Base-by-base conservation (phyloP, 306 rosid genomes). In the Sesbania bispinosa region DNA sequence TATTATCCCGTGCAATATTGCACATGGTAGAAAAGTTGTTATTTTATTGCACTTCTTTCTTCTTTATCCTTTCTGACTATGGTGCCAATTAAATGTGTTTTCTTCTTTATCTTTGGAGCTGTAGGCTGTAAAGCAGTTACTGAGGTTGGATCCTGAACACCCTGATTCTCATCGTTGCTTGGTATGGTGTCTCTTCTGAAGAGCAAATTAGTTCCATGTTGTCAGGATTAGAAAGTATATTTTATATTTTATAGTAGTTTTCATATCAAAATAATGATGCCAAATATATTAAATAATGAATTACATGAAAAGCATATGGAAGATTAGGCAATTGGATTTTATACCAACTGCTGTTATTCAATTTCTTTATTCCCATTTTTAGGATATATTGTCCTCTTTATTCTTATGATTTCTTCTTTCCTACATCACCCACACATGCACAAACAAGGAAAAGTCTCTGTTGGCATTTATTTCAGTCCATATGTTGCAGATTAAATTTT, bases 81-180 rank as follows among this genome's bases (percentile, higher is more conserved):
- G 69, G 36, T 67, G 53, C 11, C 30, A 20, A 43, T 50, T 19
- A 35, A 35, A 47, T 26, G 35, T 20, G 24, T 79, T 73, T 9
- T 60, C 59, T 4, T 61, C 19, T 39, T 10, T 61, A 16, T 46
- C 43, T 13, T 73, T 74, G 73, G 73, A 21, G 29, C 60, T 85
- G 52, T 59, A 95, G 97, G 99, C 97, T 82, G 84, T 89, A 41
- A 91, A 89, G 86, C 97, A 91, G 82, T 87, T 95, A 55, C 80
- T 95, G 63, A 85, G 97, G 78, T 80, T 95, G 95, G 83, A 91
- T 55, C 82, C 89, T 4, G 96, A 95, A 57, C 96, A 95, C 83
- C 99, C 97, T 72, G 97, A 91, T 78, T 86, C 97, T 19, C 96
- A 91, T 73, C 79, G 97, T 64, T 89, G 96, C 78, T 81, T 95